A percentile compares a stretch with the other conserved stretches of the same genome.
Evolutionary conservation across 805 yeast species (phyloP).

Genomic region (Vanderwaltozyma yarrowii): DNA sequence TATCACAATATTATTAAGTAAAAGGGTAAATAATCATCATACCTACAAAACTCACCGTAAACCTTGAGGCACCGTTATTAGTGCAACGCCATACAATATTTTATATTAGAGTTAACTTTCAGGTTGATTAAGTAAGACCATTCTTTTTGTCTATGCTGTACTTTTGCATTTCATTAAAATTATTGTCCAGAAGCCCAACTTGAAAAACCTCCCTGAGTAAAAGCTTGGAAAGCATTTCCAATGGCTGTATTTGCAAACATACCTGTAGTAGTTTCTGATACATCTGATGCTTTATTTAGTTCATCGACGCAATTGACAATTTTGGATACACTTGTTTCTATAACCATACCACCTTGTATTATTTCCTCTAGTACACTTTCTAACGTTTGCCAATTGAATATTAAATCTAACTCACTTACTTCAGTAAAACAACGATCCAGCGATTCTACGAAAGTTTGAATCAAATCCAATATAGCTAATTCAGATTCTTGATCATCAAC

Average conservation of each 20-base stretch:
- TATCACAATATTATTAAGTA: too few relatives aligned
- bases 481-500: constrained; percentile 96
- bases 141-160: too few relatives aligned
- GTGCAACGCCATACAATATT: too few relatives aligned
- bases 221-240: constrained; percentile 25
- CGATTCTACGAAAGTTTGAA: constrained; percentile 94
- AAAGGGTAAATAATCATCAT: too few relatives aligned
- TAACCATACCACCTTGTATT: constrained; percentile 96
- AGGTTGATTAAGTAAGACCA: too few relatives aligned
- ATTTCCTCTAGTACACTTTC: constrained; percentile 88
- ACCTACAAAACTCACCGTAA: too few relatives aligned
- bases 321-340: constrained; percentile 74
- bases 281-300: constrained; percentile 21
- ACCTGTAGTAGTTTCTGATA: constrained; percentile 15
- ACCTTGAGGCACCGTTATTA: too few relatives aligned
- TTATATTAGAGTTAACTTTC: too few relatives aligned
- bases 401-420: constrained; percentile 91
- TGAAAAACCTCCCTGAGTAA: constrained; percentile 27
- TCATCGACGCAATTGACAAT: constrained; percentile 78
- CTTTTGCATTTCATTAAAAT: too few relatives aligned
- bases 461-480: constrained; percentile 83
- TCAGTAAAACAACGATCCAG: constrained; percentile 86
- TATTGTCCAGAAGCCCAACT: constrained; percentile 29
- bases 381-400: constrained; percentile 97
- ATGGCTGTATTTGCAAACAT: constrained; percentile 17